Base-by-base conservation (phyloP, 2,329 filamentous ascomycete species). In the Pestalotiopsis fici region DNA sequence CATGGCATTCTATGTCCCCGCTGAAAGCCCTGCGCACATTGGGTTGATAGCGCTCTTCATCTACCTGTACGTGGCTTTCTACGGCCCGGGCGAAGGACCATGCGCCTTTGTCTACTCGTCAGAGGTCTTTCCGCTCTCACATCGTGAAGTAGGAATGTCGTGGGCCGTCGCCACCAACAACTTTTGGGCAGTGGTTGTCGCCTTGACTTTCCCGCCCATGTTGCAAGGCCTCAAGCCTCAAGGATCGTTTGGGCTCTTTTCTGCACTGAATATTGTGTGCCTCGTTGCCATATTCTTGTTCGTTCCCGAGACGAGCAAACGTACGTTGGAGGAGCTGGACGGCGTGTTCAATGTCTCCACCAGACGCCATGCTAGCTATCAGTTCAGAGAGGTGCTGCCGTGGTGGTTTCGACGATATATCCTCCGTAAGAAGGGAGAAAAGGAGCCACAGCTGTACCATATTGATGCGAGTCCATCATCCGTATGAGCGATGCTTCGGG, bases 81-180 rank as follows among this genome's bases (percentile, higher is more conserved):
- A 74, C 65, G 70, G 68, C 12, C 73, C 73, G 9, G 72, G 73
- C 4, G 71, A 72, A 61, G 73, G 72, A 2, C 81, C 81, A 6
- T 87, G 90, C 0, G 88, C 88, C 0, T 90, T 90, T 73, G 90
- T 87, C 0, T 91, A 91, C 75, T 89, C 87, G 0, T 88, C 89
- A 43, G 89, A 91, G 75, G 88, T 87, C 1, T 91, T 90, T 71
- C 88, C 88, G 5, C 80, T 90, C 3, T 88, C 89, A 69, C 84
- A 90, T 62, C 86, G 88, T 27, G 83, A 86, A 11, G 81, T 88
- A 64, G 88, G 87, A 25, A 90, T 90, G 88, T 66, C 57, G 47
- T 62, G 65, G 65, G 60, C 60, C 2, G 65, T 66, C 13, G 55
- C 55, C n/a, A 59, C 35, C 21, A 35, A 59, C 31, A 12, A 21